Base-by-base conservation (phyloP, 768 basidiomycete genomes). In the Paxillus ammoniavirescens region DNA sequence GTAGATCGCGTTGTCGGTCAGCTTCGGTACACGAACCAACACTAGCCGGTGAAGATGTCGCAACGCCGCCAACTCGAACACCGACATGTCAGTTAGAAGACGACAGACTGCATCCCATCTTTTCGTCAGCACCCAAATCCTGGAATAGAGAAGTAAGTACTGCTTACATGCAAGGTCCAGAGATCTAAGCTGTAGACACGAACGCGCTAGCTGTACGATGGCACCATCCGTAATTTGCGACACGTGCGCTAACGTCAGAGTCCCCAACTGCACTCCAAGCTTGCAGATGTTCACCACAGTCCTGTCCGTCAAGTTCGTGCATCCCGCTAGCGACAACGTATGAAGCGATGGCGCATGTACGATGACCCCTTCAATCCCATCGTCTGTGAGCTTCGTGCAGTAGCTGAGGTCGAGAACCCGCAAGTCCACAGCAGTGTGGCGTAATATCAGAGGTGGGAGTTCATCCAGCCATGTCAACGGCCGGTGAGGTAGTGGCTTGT, bases 161-260 rank as follows among this genome's bases (percentile, higher is more conserved):
- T 26, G 42, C 91, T 72, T 68, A 93, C 93, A 92, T 44, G 91
- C 89, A 45, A 97, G 74, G 68, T 97, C 95, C 58, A 97, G 77
- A 63, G 88, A 89, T 51, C 87, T 78, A 47, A 98, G 73, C 36
- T 87, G 81, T 0, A 76, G 73, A 67, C 94, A 98, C 15, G 78
- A 69, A 26, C 87, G 78, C 6, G 84, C 86, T 42, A 97, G 69
- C 54, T 77, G 77, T 42, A 85, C 78, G 14, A 97, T 75, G 2
- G 80, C 89, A 7, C 67, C 72, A 63, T 97, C 95, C 40, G 93
- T 96, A 62, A 97, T 86, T 44, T 78, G 86, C 50, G 76, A 72
- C 56, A 91, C 83, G 66, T 93, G 91, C 5, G 89, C 89, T 40
- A 97, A 74, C 66, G 89, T 84, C 15, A 98, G 72, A 57, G 85